Conservation (phyloP, 164 flowering plant species). For the Akebia trifoliata region DNA sequence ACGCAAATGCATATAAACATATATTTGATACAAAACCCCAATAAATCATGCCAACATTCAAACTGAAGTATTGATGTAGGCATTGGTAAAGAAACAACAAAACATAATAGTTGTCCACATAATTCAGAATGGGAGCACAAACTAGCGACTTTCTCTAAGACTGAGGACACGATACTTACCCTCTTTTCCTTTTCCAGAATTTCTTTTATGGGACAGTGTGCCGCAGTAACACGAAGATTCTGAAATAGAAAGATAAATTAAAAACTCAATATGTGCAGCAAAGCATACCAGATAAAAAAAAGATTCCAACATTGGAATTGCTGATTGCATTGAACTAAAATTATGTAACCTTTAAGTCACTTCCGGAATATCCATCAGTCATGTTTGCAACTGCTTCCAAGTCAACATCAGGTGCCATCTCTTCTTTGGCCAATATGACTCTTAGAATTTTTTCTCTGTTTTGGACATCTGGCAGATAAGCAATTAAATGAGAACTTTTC, state of each 20-base stretch:
- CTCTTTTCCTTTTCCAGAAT: constrained; percentile 72
- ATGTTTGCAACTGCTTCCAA: constrained; percentile 71
- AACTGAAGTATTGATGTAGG: neutral
- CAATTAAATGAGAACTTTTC: neutral
- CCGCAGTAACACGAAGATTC: constrained; percentile 81
- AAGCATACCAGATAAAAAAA: neutral
- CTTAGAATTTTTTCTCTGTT: constrained; percentile 76
- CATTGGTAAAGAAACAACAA: neutral
- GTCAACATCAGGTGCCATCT: constrained; percentile 67
- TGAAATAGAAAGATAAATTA: constrained; percentile 26
- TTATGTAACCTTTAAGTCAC: constrained; percentile 78
- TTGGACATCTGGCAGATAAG: constrained; percentile 72
- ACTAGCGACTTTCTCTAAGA: neutral
- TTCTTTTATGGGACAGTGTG: constrained; percentile 71
- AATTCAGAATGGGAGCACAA: neutral
- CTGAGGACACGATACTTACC: constrained; percentile 27
- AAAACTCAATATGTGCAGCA: constrained; percentile 5
- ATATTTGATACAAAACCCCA: too few relatives aligned
- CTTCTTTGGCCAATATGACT: constrained; percentile 85
- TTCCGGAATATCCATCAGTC: constrained; percentile 98
- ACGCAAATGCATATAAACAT: neutral
- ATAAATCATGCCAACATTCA: neutral
- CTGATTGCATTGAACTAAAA: neutral
- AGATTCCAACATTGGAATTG: neutral
- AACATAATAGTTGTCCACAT: neutral